Conservation (phyloP, 345 rosid genomes). For the Hirschfeldia incana region DNA sequence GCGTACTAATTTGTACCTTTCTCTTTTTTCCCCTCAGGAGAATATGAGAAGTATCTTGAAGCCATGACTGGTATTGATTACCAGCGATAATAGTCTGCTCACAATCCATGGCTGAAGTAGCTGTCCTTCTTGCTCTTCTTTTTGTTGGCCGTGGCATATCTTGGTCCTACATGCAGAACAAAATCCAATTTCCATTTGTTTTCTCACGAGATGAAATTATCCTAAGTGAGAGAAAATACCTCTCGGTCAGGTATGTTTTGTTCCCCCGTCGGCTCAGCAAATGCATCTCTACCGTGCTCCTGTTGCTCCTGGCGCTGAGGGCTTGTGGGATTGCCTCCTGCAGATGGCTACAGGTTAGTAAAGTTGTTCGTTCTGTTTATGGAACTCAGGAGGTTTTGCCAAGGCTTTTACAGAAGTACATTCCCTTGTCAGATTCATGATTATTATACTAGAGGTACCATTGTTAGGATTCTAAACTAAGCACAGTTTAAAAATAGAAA, state of each 20-base stretch:
- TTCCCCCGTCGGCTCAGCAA: constrained; percentile 30
- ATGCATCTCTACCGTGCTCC: constrained; percentile 16
- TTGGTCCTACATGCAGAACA: constrained; percentile 51
- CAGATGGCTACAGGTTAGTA: constrained; percentile 33
- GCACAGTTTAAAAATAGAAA: neutral
- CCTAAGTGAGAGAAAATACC: constrained; percentile 43
- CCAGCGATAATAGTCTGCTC: constrained; percentile 73
- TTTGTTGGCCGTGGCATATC: constrained; percentile 43
- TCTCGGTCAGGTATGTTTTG: constrained; percentile 44
- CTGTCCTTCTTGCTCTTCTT: constrained; percentile 53
- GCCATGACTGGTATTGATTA: constrained; percentile 71
- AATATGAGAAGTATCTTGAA: constrained; percentile 63
- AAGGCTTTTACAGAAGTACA: constrained; percentile 17
- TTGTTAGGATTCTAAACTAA: constrained; percentile 8
- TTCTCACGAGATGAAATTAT: constrained; percentile 5
- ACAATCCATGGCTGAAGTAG: constrained; percentile 52
- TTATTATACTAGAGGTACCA: constrained; percentile 9
- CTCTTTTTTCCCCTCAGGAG: constrained; percentile 55
- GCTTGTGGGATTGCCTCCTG: constrained; percentile 52
- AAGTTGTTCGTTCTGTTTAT: constrained; percentile 10
- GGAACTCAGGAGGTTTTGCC: constrained; percentile 14
- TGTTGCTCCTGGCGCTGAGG: constrained; percentile 33
- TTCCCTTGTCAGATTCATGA: constrained; percentile 11
- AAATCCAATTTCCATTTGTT: neutral
- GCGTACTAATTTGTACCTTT: constrained; percentile 50